Evolutionary conservation across 1,284 basidiomycete species (phyloP).

Genomic region (Hymenochaete sp.): DNA sequence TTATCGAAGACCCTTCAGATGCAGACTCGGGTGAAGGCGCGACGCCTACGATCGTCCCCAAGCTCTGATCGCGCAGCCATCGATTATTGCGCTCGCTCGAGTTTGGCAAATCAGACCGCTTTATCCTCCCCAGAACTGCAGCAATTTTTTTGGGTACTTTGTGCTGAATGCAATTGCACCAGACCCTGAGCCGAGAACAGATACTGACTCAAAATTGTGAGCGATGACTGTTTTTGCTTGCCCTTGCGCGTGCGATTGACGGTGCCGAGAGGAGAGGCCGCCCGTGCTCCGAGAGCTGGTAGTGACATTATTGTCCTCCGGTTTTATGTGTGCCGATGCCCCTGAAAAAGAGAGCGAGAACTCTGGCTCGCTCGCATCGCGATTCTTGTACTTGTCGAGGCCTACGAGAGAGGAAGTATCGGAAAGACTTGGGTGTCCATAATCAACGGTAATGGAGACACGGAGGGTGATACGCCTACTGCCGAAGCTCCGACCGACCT

Average conservation of each 20-base stretch:
- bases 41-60: constrained; percentile 39
- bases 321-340: constrained; percentile 30
- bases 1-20: constrained; percentile 39
- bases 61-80: constrained; percentile 78
- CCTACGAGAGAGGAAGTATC: constrained; percentile 77
- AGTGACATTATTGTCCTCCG: constrained; percentile 64
- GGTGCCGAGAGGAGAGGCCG: constrained; percentile 22
- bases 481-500: constrained; percentile 57
- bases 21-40: constrained; percentile 30
- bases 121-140: constrained; percentile 50
- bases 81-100: constrained; percentile 59
- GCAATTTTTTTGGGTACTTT: constrained; percentile 29
- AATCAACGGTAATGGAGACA: constrained; percentile 72
- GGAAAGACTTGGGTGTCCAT: constrained; percentile 81
- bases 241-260: constrained; percentile 22
- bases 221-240: constrained; percentile 20
- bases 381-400: constrained; percentile 58
- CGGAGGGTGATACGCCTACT: constrained; percentile 64
- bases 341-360: constrained; percentile 36
- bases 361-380: constrained; percentile 51
- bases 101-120: constrained; percentile 38
- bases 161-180: constrained; percentile 17
- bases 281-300: constrained; percentile 59
- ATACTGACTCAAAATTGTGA: constrained; percentile 15
- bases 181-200: constrained; percentile 11